Conservation (phyloP, 176 grass and related monocot genomes). For the Juncus effusus region DNA sequence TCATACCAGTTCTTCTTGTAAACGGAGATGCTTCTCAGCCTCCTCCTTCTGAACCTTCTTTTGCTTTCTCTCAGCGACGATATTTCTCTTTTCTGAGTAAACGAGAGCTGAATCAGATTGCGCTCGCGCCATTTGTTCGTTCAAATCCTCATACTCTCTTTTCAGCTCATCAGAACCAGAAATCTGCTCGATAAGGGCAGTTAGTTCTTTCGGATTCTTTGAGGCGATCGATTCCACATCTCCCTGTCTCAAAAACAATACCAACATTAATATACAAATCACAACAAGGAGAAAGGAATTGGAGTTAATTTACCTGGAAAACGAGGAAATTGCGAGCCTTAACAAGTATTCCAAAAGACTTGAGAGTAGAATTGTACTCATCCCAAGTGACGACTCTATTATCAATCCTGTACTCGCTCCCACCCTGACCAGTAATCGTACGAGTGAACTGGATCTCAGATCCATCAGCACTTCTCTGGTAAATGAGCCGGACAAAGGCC, state of each 20-base stretch:
- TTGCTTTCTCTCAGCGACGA: constrained; percentile 94
- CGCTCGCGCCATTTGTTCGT: constrained; percentile 52
- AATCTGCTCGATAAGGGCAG: constrained; percentile 85
- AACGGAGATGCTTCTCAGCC: constrained; percentile 76
- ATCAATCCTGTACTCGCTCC: constrained; percentile 77
- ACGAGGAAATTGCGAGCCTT: constrained; percentile 98
- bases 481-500: constrained; percentile 81
- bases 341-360: constrained; percentile 89
- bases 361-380: constrained; percentile 83
- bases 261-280: constrained; percentile 2
- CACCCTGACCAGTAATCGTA: constrained; percentile 60
- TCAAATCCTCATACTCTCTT: constrained; percentile 80
- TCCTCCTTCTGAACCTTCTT: constrained; percentile 97
- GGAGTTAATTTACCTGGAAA: constrained; percentile 57
- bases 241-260: constrained; percentile 40
- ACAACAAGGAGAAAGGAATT: neutral
- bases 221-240: constrained; percentile 98
- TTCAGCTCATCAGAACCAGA: constrained; percentile 86
- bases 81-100: constrained; percentile 90
- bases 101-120: constrained; percentile 91
- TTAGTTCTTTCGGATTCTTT: constrained; percentile 94
- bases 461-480: constrained; percentile 31
- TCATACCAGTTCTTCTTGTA: constrained; percentile 72
- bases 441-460: constrained; percentile 66
- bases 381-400: constrained; percentile 58